A percentile compares a stretch with the other conserved stretches of the same genome.
These are phyloP conservation scores for Leishmania aethiopica DNA, from an alignment of 208 protist species.

Conservation along the genomic window DNA sequence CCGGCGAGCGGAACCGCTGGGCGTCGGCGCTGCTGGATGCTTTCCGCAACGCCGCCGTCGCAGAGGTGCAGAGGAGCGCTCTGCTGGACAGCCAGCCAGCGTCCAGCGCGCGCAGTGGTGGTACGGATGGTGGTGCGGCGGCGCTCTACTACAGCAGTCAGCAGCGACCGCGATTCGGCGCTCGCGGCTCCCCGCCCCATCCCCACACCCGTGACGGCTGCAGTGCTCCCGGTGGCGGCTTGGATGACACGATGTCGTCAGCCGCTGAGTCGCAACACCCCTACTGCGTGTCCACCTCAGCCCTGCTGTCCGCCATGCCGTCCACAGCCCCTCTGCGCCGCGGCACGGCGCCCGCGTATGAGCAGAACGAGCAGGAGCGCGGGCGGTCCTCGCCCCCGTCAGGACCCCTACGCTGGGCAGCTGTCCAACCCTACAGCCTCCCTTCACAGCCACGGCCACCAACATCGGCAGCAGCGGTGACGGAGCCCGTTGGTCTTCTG, in stretches of 20 bases:
- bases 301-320: slow-evolving; percentile 19
- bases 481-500: background rate
- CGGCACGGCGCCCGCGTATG: background rate
- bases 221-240: background rate
- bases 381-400: background rate
- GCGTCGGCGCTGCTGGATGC: slow-evolving; percentile 15
- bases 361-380: background rate
- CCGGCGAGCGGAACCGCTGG: background rate
- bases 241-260: slow-evolving; percentile 20
- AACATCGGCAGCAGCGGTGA: background rate
- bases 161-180: background rate
- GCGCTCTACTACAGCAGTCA: background rate
- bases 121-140: background rate
- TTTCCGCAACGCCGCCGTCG: slow-evolving; percentile 8
- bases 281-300: slow-evolving; percentile 22
- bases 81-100: background rate
- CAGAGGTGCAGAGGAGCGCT: slow-evolving; percentile 1
- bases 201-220: background rate
- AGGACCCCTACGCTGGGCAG: background rate
- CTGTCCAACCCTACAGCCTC: background rate
- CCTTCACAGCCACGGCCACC: background rate
- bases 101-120: slow-evolving; percentile 5
- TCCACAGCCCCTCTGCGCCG: slow-evolving; percentile 2
- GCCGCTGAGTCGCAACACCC: slow-evolving; percentile 27
- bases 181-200: background rate